Percentiles rank a stretch among this genome's conserved stretches.
Conservation (phyloP, 1,284 basidiomycete genomes). For the Tremellales sp. region DNA sequence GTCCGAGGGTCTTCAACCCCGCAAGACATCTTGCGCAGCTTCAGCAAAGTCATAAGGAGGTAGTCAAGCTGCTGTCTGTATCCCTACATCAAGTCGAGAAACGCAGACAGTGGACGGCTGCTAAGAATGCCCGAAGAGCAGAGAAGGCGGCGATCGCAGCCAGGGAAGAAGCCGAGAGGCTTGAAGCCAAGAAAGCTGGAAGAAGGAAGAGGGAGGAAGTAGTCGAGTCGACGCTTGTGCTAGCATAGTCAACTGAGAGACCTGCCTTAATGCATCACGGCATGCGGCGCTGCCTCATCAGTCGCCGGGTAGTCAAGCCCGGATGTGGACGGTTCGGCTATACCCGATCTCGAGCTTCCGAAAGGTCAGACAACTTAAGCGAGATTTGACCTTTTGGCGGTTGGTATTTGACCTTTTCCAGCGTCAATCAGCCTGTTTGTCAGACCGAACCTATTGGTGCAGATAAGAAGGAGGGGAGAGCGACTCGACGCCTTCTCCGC, state of each 20-base stretch:
- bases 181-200: neutral
- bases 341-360: neutral
- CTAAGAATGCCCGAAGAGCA: neutral
- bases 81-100: neutral
- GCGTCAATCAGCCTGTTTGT: neutral
- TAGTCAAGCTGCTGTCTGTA: neutral
- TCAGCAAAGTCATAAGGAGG: neutral
- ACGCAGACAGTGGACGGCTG: neutral
- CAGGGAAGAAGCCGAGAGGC: neutral
- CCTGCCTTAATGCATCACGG: neutral
- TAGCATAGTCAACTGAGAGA: too few relatives aligned
- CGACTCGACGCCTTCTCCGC: neutral
- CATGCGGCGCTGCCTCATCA: too few relatives aligned
- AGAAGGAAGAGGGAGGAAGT: neutral
- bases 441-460: neutral
- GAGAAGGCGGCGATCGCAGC: neutral
- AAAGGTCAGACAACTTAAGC: neutral
- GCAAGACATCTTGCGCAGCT: neutral
- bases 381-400: neutral
- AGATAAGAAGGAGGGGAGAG: neutral
- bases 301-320: too few relatives aligned
- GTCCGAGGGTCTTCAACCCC: neutral
- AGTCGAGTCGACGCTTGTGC: neutral
- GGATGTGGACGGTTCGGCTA: too few relatives aligned
- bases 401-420: neutral